Base-by-base conservation (phyloP, 2,329 filamentous ascomycete species). In the Talaromyces sp. region DNA sequence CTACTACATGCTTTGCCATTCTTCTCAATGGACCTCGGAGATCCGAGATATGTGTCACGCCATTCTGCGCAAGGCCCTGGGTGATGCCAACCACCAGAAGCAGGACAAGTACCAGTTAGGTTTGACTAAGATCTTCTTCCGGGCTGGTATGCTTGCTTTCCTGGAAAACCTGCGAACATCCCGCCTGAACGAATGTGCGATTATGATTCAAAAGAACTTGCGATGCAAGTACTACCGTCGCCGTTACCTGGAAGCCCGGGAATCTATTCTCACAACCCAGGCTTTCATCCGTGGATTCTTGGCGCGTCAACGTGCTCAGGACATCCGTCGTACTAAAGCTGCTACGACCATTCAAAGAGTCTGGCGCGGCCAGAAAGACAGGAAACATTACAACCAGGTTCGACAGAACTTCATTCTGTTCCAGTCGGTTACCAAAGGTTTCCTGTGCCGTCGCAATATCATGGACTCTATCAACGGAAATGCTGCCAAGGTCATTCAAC, bases 141-240 rank as follows among this genome's bases (percentile, higher is more conserved):
- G 94, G 55, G 94, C 94, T 51, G 94, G 94, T 74, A 99, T 99
- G 94, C 86, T 99, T 65, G 94, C 94, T 6, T 97, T 97, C 78
- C 80, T 99, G 46, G 94, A 99, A 76, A 97, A 97, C 63, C 81
- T 97, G 60, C 86, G 94, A 54, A 97, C 94, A 11, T 90, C 82
- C 61, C 87, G 92, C 54, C 82, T 99, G 69, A 97, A 96, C 70
- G 89, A 91, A 62, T 96, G 92, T 63, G 94, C 94, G 11, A 90
- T 96, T 64, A 89, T 99, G 86, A 99, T 99, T 51, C 94, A 99
- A 75, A 99, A 99, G 86, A 99, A 99, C 69, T 78, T 99, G 51
- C 89, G 87, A 60, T 91, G 91, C 71, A 96, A 96, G 75, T 97
- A 96, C 77, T 97, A 97, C 76, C 87, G 94, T 52, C 88, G 88